phyloP scores from a whole-genome alignment of 2,329 filamentous ascomycete genomes.

The Trichoderma sp. region DNA sequence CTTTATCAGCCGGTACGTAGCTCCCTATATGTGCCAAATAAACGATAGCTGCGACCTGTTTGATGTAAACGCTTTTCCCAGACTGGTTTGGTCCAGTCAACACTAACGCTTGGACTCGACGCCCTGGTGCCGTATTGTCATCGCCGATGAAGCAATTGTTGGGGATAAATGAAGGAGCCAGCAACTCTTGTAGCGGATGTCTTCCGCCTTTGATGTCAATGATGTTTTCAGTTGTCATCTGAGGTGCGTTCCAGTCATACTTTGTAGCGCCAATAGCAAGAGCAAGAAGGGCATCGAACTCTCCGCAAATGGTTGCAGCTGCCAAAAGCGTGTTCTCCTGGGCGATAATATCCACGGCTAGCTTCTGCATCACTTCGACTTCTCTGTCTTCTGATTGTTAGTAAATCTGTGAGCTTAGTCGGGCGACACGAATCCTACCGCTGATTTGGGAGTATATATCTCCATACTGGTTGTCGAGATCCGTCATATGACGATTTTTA shows the following conservation, averaged over 20 bases:
- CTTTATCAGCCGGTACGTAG: slow-evolving; percentile 78
- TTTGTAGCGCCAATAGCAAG: slow-evolving; percentile 73
- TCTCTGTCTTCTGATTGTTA: slow-evolving; percentile 63
- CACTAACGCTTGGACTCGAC: slow-evolving; percentile 61
- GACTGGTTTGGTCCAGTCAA: slow-evolving; percentile 95
- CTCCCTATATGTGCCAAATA: slow-evolving; percentile 92
- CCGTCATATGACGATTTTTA: slow-evolving; percentile 78
- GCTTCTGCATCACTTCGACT: slow-evolving; percentile 79
- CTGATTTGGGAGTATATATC: slow-evolving; percentile 84
- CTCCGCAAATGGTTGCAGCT: slow-evolving; percentile 79
- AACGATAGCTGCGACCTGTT: slow-evolving; percentile 85
- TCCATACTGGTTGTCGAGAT: slow-evolving; percentile 78
- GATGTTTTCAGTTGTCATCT: slow-evolving; percentile 66
- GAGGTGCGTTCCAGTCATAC: slow-evolving; percentile 69
- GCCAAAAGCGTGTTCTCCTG: slow-evolving; percentile 63
- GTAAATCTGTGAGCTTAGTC: not conserved
- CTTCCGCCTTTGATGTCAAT: slow-evolving; percentile 75
- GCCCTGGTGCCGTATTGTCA: slow-evolving; percentile 16
- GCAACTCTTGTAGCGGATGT: slow-evolving; percentile 83
- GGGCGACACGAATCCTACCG: slow-evolving; percentile 49
- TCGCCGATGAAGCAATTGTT: slow-evolving; percentile 77
- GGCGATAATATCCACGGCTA: slow-evolving; percentile 68
- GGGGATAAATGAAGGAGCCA: slow-evolving; percentile 75
- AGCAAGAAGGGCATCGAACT: slow-evolving; percentile 82
- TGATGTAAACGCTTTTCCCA: slow-evolving; percentile 93